phyloP scores from a whole-genome alignment of 2,329 filamentous ascomycete species.

The Penicillium sp. region DNA sequence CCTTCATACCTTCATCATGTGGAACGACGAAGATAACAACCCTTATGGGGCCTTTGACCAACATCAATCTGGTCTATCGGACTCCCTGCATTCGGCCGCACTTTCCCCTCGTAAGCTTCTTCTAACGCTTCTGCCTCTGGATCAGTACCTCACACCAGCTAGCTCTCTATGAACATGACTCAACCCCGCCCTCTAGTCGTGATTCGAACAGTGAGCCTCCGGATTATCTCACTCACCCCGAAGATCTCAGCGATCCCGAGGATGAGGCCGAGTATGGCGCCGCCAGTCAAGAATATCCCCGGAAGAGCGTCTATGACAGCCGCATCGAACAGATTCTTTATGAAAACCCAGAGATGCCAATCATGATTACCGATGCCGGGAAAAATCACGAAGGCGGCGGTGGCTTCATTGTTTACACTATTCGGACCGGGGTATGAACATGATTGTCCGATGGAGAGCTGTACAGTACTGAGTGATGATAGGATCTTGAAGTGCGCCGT shows the following conservation, averaged over 20 bases:
- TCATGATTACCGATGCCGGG: constrained; percentile 89
- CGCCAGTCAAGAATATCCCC: constrained; percentile 50
- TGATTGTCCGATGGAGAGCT: not conserved
- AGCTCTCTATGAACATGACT: constrained; percentile 60
- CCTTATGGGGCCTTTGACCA: constrained; percentile 93
- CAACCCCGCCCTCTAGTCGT: constrained; percentile 67
- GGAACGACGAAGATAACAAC: constrained; percentile 99
- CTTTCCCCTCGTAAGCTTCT: constrained; percentile 52
- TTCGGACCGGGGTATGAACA: constrained; percentile 76
- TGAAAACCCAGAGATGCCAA: constrained; percentile 85
- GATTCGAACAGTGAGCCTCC: constrained; percentile 67
- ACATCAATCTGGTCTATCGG: constrained; percentile 72
- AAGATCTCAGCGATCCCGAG: constrained; percentile 60
- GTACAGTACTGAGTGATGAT: constrained; percentile 12
- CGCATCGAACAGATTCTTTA: constrained; percentile 97
- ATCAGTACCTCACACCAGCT: constrained; percentile 1
- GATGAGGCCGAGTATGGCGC: constrained; percentile 52
- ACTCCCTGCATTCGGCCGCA: constrained; percentile 61
- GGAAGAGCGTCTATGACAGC: constrained; percentile 85
- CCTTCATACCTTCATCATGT: constrained; percentile 62
- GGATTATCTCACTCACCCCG: constrained; percentile 53
- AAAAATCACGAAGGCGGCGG: constrained; percentile 92
- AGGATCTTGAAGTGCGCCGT: constrained; percentile 93
- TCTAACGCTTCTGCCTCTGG: constrained; percentile 12
- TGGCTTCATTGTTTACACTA: constrained; percentile 95